A percentile compares a stretch with the other conserved stretches of the same genome.
Evolutionary conservation across 805 yeast species (phyloP).

Genomic region (Saccharomycopsis fibuligera): DNA sequence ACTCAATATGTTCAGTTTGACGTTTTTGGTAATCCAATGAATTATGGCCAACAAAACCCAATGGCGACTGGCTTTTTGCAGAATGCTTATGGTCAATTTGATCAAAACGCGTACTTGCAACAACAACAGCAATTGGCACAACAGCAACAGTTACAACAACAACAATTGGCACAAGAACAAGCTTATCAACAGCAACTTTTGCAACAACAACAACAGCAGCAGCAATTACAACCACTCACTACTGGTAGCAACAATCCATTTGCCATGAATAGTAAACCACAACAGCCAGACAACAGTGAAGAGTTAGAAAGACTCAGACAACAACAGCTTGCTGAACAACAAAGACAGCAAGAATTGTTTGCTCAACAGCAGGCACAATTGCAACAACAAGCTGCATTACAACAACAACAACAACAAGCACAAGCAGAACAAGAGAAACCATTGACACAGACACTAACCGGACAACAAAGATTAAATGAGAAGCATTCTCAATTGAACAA

Average conservation of each 20-base stretch:
- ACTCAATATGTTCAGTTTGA: slow-evolving; percentile 40
- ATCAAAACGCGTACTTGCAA: slow-evolving; percentile 24
- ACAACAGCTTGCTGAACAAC: slow-evolving; percentile 22
- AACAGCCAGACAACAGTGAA: slow-evolving; percentile 15
- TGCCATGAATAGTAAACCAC: slow-evolving; percentile 36
- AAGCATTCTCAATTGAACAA: slow-evolving; percentile 68
- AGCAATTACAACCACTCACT: slow-evolving; percentile 42
- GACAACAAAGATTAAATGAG: slow-evolving; percentile 49
- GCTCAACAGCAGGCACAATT: slow-evolving; percentile 17
- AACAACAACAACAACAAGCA: slow-evolving; percentile 23
- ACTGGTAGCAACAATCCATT: slow-evolving; percentile 80
- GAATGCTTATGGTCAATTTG: slow-evolving; percentile 32
- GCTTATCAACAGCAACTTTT: slow-evolving; percentile 28
- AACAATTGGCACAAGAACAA: no score
- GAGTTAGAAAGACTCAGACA: slow-evolving; percentile 18
- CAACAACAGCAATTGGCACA: slow-evolving; percentile 31
- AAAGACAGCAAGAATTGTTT: slow-evolving; percentile 8
- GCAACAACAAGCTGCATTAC: slow-evolving; percentile 14
- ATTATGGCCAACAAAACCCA: slow-evolving; percentile 32
- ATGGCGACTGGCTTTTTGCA: slow-evolving; percentile 50
- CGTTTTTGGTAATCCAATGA: slow-evolving; percentile 61
- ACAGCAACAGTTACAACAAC: slow-evolving; percentile 29
- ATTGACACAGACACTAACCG: slow-evolving; percentile 42
- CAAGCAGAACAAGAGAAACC: slow-evolving; percentile 31
- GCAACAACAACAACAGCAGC: slow-evolving; percentile 29